These are phyloP conservation scores for Cytidiella melzeri DNA, from an alignment of 768 basidiomycete genomes.

Conservation along the genomic window DNA sequence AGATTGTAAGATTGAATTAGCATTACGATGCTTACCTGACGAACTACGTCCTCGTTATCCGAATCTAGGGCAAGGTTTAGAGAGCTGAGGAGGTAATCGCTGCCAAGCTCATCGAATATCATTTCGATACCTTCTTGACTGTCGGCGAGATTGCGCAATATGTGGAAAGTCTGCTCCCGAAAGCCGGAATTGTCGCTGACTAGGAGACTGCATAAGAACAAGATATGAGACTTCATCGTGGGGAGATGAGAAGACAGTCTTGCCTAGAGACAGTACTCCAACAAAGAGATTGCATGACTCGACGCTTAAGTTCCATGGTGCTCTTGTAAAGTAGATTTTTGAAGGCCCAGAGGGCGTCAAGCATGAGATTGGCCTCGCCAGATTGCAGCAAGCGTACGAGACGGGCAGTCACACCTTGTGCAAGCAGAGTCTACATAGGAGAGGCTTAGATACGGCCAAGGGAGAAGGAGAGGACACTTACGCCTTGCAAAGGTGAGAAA, in stretches of 20 bases:
- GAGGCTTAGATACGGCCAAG: neutral
- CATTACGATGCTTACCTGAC: slow-evolving; percentile 34
- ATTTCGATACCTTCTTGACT: slow-evolving; percentile 58
- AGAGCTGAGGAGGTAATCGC: slow-evolving; percentile 37
- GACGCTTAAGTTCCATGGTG: slow-evolving; percentile 48
- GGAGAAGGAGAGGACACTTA: slow-evolving; percentile 29
- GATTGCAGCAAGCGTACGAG: slow-evolving; percentile 52
- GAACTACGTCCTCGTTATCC: slow-evolving; percentile 45
- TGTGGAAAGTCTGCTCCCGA: slow-evolving; percentile 66
- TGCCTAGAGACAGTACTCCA: slow-evolving; percentile 59
- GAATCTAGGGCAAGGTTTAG: slow-evolving; percentile 46
- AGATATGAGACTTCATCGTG: too few species aligned
- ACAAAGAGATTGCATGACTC: slow-evolving; percentile 62
- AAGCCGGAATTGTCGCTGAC: slow-evolving; percentile 46
- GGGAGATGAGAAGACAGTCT: slow-evolving; percentile 20
- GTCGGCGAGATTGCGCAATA: slow-evolving; percentile 63
- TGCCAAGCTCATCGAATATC: slow-evolving; percentile 48
- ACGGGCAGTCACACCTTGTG: slow-evolving; percentile 59
- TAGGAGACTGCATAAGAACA: slow-evolving; percentile 38
- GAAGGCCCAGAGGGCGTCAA: slow-evolving; percentile 81
- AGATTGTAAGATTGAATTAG: neutral
- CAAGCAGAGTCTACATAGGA: slow-evolving; percentile 48
- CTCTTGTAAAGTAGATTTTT: slow-evolving; percentile 78
- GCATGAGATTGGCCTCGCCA: slow-evolving; percentile 48
- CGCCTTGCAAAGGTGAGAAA: slow-evolving; percentile 73